Evolutionary conservation across 2,329 filamentous ascomycete species (phyloP), one percentile per base, ranked within the genome.

Genomic region (Thermomyces lanuginosus): DNA sequence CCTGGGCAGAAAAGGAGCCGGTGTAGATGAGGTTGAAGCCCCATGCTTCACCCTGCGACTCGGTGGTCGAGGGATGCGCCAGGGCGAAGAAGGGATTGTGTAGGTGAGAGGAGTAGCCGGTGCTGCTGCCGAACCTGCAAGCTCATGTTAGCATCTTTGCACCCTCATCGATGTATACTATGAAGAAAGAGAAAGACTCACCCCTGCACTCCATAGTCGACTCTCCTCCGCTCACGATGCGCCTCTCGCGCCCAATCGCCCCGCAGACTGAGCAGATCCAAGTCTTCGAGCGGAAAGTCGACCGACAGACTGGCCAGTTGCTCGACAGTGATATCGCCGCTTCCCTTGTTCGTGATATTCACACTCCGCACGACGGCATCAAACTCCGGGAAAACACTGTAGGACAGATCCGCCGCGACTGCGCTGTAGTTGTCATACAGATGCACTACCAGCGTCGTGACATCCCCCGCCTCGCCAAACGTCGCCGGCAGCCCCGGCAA

Each of bases 1-100:
- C 61, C n/a, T 69, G 61, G 0, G 64, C 66, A 24, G 22, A 1
- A 37, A 74, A 75, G 1, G 69, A 74, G 2, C 72, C 72, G 0
- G 68, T 69, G 45, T 74, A 76, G 10, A 76, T 55, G 2, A 76
- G 57, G 1, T 67, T 72, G 44, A 76, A 75, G 0, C 69, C 72
- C 59, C 68, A 76, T 5, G 66, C 69, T 19, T 73, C 61, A 1
- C 72, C 72, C 2, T 61, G 56, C 0, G 61, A 60, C 38, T 76
- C 71, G 1, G 70, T 76, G 0, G 71, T 68, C 1, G 52, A 54
- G 0, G 69, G 63, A 3, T 63, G 53, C 0, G 67, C 56, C 2
- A 76, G 46, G 0, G 66, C 59, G 12, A 76, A 55, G 49, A 76
- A 76, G 0, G 71, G 70, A 37, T 76, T 76, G 41, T 74, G 67